Evolutionary conservation across 2,329 filamentous ascomycete species (phyloP), one percentile per base, ranked within the genome.

Genomic region (Penicillium paneum): DNA sequence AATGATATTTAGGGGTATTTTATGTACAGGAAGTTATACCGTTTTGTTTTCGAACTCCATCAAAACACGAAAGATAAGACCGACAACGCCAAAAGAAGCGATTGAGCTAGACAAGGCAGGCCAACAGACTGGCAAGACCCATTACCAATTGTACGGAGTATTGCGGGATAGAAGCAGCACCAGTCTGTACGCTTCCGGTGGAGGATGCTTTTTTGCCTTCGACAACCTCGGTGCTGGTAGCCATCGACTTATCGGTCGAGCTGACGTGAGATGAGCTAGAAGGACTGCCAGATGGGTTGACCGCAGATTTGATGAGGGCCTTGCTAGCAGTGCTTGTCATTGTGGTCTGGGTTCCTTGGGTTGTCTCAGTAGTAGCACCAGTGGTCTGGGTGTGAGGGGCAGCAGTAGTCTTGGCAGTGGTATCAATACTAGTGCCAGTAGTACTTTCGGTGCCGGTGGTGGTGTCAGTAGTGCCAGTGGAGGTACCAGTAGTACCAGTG

Each of bases 311-410:
- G 43, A 65, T 67, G 32, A 70, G 64, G 47, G 88, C 77, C 32
- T 84, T 84, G 49, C 88, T 70, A 40, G 85, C 83, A 8, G 85
- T 85, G 26, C 85, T 85, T 45, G 87, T 68, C 41, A 26, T 44
- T n/a, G 52, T 57, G 41, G 59, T 53, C 17, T 58, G 46, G 21
- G 58, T 62, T 38, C 62, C 50, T 15, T 49, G 46, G 8, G 45
- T 46, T 26, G 32, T 2, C n/a, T 39, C 17, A n/a, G 44, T 36
- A 10, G 19, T 49, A 13, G 48, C 46, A 11, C 31, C 13, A 32
- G 32, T 46, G 15, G 32, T 54, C 4, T 45, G n/a, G 4, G 59
- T 48, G 17, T 41, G 46, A 15, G 32, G 31, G 50, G 39, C 19
- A 15, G 47, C 57, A 24, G 26, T 43, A 28, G 59, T 55, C 21